These are phyloP conservation scores for Populus hybrid DNA, from an alignment of 441 rosid species.

Conservation along the genomic window DNA sequence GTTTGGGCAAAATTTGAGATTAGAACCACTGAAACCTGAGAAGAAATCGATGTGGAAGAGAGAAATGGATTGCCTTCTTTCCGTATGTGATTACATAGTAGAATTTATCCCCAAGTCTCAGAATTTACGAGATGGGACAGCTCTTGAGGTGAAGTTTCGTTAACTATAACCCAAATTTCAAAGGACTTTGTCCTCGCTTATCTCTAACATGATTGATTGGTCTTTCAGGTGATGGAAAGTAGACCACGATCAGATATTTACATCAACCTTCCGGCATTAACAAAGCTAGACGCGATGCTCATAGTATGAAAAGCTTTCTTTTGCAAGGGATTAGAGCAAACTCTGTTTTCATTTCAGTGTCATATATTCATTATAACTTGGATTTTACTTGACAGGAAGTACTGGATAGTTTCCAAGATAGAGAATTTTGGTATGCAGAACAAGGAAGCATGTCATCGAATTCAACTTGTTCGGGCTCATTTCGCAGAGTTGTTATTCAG, in stretches of 20 bases:
- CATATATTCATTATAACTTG: slow-evolving; percentile 1
- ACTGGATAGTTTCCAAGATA: slow-evolving; percentile 68
- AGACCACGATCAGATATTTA: slow-evolving; percentile 82
- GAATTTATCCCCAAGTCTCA: slow-evolving; percentile 81
- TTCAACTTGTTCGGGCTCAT: slow-evolving; percentile 66
- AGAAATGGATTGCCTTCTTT: slow-evolving; percentile 93
- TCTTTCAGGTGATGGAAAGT: slow-evolving; percentile 83
- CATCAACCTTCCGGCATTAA: slow-evolving; percentile 81
- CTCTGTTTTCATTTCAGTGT: slow-evolving; percentile 5
- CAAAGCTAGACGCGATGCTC: slow-evolving; percentile 91
- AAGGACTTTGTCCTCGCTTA: background rate
- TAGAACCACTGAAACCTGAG: slow-evolving; percentile 75
- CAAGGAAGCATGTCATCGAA: slow-evolving; percentile 79
- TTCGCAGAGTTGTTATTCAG: slow-evolving; percentile 68
- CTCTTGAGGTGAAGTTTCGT: slow-evolving; percentile 61
- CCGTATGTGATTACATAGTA: slow-evolving; percentile 88
- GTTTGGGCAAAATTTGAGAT: too few relatives aligned
- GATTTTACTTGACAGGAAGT: slow-evolving; percentile 55
- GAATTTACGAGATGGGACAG: slow-evolving; percentile 75
- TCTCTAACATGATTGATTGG: slow-evolving; percentile 9
- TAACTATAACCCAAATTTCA: background rate
- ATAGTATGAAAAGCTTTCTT: slow-evolving; percentile 47
- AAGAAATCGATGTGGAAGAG: slow-evolving; percentile 91
- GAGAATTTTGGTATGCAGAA: slow-evolving; percentile 96
- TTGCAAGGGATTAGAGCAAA: background rate